phyloP scores from a whole-genome alignment of 805 yeast genomes.

The Grigorovia jiainica region DNA sequence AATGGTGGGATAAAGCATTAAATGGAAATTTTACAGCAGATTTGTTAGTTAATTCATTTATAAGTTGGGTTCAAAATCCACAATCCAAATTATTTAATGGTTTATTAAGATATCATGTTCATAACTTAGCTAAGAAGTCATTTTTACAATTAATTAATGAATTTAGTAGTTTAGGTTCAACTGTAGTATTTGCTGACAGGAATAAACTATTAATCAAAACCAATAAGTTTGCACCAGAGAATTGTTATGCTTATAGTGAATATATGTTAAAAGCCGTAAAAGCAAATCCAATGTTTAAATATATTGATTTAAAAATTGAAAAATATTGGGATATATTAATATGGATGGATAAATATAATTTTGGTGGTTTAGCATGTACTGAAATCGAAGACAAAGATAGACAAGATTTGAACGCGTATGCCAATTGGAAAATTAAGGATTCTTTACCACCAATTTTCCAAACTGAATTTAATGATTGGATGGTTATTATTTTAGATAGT shows the following conservation, averaged over 20 bases:
- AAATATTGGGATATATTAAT: slow-evolving; percentile 87
- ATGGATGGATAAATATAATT: slow-evolving; percentile 92
- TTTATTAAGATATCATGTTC: slow-evolving; percentile 75
- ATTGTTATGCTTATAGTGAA: slow-evolving; percentile 84
- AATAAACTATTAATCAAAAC: slow-evolving; percentile 68
- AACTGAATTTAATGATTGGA: slow-evolving; percentile 83
- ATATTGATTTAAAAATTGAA: slow-evolving; percentile 61
- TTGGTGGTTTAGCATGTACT: slow-evolving; percentile 56
- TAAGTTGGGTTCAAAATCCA: slow-evolving; percentile 77
- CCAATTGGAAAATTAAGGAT: slow-evolving; percentile 72
- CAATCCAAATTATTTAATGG: slow-evolving; percentile 69
- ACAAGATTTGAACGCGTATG: slow-evolving; percentile 33
- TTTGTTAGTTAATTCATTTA: slow-evolving; percentile 68
- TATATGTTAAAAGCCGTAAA: slow-evolving; percentile 70
- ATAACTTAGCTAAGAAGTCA: slow-evolving; percentile 75
- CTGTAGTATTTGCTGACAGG: slow-evolving; percentile 69
- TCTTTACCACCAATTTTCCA: slow-evolving; percentile 69
- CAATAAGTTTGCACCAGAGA: slow-evolving; percentile 66
- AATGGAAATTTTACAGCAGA: slow-evolving; percentile 64
- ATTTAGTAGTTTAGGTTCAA: slow-evolving; percentile 69
- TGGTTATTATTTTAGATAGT: slow-evolving; percentile 62
- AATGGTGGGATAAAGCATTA: slow-evolving; percentile 91
- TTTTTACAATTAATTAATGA: slow-evolving; percentile 70
- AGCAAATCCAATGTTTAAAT: slow-evolving; percentile 72
- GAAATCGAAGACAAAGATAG: slow-evolving; percentile 30